Evolutionary conservation across 75 land plant species (phyloP).

Genomic region (Pinus albicaulis): DNA sequence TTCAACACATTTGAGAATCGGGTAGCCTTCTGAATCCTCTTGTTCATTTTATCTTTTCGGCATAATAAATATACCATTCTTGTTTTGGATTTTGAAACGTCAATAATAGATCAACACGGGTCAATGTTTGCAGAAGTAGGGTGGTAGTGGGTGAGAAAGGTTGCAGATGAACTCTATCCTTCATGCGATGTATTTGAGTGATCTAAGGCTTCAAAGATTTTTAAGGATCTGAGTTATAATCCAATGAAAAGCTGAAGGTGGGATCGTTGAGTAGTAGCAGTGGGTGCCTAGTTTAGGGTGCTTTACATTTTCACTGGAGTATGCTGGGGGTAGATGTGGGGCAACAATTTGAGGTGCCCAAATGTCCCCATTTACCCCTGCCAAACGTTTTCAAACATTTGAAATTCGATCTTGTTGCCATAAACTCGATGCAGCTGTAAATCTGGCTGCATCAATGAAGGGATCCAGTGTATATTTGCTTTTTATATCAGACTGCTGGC

Average conservation of each 20-base stretch:
- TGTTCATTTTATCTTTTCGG: neutral
- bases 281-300: constrained; percentile 29
- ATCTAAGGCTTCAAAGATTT: constrained; percentile 21
- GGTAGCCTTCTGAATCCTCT: constrained; percentile 11
- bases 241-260: constrained; percentile 22
- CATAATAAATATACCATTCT: too few relatives aligned
- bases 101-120: constrained; percentile 5
- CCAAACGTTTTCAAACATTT: constrained; percentile 29
- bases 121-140: constrained; percentile 23
- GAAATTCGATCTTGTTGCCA: constrained; percentile 55
- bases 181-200: constrained; percentile 37
- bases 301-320: constrained; percentile 28
- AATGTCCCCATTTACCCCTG: constrained; percentile 58
- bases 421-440: constrained; percentile 70
- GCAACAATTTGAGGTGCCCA: constrained; percentile 52
- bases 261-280: constrained; percentile 58
- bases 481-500: too few relatives aligned
- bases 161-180: constrained; percentile 32
- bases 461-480: constrained; percentile 11
- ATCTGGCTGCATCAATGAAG: constrained; percentile 41
- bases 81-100: constrained; percentile 3
- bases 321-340: constrained; percentile 68
- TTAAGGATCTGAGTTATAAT: constrained; percentile 20
- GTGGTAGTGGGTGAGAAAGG: constrained; percentile 34
- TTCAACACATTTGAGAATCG: constrained; percentile 6